Evolutionary conservation across 2,329 filamentous ascomycete species (phyloP).

Genomic region (Monilinia aucupariae): DNA sequence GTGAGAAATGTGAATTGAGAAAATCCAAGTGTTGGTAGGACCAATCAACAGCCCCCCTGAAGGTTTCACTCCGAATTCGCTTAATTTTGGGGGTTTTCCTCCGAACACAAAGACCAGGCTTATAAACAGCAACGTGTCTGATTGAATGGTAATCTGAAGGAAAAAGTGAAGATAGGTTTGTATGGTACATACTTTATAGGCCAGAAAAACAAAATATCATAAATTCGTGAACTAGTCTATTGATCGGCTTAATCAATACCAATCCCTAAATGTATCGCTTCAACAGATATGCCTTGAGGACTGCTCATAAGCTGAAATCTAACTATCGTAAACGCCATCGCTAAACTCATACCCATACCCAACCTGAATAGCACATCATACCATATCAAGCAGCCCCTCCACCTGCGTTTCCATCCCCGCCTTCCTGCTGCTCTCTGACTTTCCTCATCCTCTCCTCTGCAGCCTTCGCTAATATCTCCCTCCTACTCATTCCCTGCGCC

Average conservation of each 20-base stretch:
- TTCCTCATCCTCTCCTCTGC: slow-evolving; percentile 53
- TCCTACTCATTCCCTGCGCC: slow-evolving; percentile 51
- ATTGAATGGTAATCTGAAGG: too few relatives aligned
- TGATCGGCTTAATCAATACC: neutral
- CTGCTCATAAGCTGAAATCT: neutral
- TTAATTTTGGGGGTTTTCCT: neutral
- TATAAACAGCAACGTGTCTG: neutral
- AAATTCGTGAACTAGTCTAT: neutral
- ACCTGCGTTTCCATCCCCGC: neutral
- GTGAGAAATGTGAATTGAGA: neutral
- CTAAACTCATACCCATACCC: neutral
- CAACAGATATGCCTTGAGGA: neutral
- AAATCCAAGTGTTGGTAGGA: neutral
- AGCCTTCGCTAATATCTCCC: slow-evolving; percentile 70
- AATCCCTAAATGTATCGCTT: neutral
- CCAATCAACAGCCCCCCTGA: neutral
- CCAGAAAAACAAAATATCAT: neutral
- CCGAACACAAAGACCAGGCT: neutral
- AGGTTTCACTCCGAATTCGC: neutral
- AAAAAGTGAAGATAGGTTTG: neutral
- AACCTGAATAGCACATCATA: neutral
- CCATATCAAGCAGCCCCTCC: slow-evolving; percentile 2
- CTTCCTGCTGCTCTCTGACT: slow-evolving; percentile 26
- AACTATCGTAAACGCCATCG: neutral
- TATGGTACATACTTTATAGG: too few relatives aligned